These are phyloP conservation scores for Seiridium cupressi DNA, from an alignment of 2,329 filamentous ascomycete genomes.

Conservation along the genomic window DNA sequence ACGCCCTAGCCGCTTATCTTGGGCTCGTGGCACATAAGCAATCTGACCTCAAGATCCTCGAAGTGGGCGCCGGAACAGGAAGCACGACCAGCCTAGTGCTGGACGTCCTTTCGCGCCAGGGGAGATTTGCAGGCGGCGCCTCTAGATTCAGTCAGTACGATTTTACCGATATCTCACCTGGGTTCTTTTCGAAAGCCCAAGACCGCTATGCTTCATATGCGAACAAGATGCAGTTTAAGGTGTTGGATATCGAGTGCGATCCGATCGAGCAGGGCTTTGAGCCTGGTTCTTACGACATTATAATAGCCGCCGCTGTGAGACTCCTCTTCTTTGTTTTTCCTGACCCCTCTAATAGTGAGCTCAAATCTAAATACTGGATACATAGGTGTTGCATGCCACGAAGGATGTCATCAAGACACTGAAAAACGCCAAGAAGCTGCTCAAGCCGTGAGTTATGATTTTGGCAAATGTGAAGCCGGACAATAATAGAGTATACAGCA, in stretches of 20 bases:
- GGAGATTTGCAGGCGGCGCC: neutral
- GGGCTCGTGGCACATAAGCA: conserved; percentile 19
- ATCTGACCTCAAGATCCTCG: conserved; percentile 26
- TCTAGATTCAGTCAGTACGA: neutral
- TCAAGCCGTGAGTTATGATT: too few species aligned
- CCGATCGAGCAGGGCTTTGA: too few species aligned
- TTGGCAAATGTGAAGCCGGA: too few species aligned
- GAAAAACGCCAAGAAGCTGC: too few species aligned
- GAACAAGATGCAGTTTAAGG: conserved; percentile 17
- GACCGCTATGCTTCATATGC: conserved; percentile 1
- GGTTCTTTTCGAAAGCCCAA: neutral
- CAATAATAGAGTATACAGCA: too few species aligned
- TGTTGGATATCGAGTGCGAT: conserved; percentile 14
- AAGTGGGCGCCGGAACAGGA: conserved; percentile 35
- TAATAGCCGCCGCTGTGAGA: too few species aligned
- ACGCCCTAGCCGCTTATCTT: neutral
- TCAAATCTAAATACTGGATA: too few species aligned
- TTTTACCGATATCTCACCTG: conserved; percentile 2
- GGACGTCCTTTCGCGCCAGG: neutral
- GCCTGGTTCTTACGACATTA: too few species aligned
- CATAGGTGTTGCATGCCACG: too few species aligned
- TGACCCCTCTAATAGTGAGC: too few species aligned
- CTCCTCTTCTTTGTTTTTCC: too few species aligned
- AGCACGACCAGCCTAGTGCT: conserved; percentile 20
- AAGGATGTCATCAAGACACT: too few species aligned